Base-by-base conservation (phyloP, 2,329 filamentous ascomycete species). In the Cladophialophora carrionii region DNA sequence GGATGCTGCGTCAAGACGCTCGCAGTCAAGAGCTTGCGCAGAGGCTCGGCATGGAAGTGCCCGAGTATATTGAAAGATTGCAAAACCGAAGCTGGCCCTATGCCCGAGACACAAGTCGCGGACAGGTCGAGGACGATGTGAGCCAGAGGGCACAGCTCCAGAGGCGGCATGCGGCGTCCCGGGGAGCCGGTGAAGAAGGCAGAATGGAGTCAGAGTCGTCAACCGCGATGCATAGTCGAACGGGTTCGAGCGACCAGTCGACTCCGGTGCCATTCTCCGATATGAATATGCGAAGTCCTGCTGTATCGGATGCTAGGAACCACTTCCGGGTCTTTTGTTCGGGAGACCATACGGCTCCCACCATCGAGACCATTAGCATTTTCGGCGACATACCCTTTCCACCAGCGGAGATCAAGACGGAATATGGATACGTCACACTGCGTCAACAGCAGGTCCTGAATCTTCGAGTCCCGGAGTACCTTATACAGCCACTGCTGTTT, bases 311-410 rank as follows among this genome's bases (percentile, higher is more conserved):
- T 24, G 55, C 62, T 7, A 46, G 62, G 34, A 46, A 57, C 24
- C 51, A 56, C 26, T 64, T 56, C 51, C 62, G 62, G 20, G 60
- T 64, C 37, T 61, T 61, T 22, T 60, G 62, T 41, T 56, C 48
- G 2, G 54, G 32, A 8, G n/a, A 55, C 51, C 62, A 61, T 37
- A 37, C 37, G 3, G 20, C 26, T 37, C 62, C 62, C 9, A 53
- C 26, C 22, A 14, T 60, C 1, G 57, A 60, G 32, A 48, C 29
- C 20, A 57, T 64, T 41, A 60, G 49, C 41, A 32, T 64, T 20
- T 64, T 64, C 31, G 62, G 62, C 17, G 46, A 61, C 7, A 46
- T 51, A 12, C 41, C 56, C 5, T 49, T 31, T 17, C 12, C 43
- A 17, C 26, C 57, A 14, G 20, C 57, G 24, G 31, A 60, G 31